Evolutionary conservation across 352 stramenopile species (phyloP).

Genomic region (Globisporangium cylindrosporum): DNA sequence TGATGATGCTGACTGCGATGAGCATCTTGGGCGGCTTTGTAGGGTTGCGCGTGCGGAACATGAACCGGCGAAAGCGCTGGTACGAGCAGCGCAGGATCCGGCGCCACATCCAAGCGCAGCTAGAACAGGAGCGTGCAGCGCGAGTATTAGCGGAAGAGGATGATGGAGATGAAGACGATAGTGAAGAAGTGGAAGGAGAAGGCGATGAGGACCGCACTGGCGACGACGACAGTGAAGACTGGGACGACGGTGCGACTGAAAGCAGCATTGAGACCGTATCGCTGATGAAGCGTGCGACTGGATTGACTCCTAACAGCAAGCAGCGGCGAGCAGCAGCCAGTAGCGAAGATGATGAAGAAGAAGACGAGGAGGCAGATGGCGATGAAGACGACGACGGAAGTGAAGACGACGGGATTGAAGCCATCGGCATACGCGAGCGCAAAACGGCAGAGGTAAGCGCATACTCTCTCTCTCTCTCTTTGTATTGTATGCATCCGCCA

Average conservation of each 20-base stretch:
- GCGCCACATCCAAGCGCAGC: constrained; percentile 28
- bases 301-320: neutral
- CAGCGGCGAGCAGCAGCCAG: constrained; percentile 6
- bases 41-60: constrained; percentile 40
- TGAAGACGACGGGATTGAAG: neutral
- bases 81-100: constrained; percentile 34
- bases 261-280: constrained; percentile 21
- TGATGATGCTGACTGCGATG: constrained; percentile 37
- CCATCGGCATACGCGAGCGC: neutral
- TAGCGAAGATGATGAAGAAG: neutral
- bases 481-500: neutral
- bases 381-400: constrained; percentile 2
- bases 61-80: constrained; percentile 50
- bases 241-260: constrained; percentile 20
- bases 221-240: constrained; percentile 23
- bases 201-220: neutral
- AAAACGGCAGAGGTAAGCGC: neutral
- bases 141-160: constrained; percentile 15
- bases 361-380: constrained; percentile 9
- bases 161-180: constrained; percentile 12
- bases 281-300: constrained; percentile 12
- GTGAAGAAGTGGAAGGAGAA: constrained; percentile 10
- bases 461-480: neutral
- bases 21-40: constrained; percentile 46
- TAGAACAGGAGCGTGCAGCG: constrained; percentile 21